Evolutionary conservation across 2,329 filamentous ascomycete genomes (phyloP).

Genomic region (Arthrobotrys conoides): DNA sequence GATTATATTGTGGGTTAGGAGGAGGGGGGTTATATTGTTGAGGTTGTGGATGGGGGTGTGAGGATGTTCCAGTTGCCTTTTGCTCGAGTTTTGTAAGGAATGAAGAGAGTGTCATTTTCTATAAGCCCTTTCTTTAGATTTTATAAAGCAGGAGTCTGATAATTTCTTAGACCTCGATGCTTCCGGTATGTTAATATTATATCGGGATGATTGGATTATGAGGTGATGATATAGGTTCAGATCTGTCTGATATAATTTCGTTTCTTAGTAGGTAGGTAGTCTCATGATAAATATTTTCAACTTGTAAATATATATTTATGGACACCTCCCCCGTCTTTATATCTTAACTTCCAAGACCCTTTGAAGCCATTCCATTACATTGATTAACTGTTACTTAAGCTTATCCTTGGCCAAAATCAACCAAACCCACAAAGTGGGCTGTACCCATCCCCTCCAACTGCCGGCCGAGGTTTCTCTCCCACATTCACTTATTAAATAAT

Average conservation of each 20-base stretch:
- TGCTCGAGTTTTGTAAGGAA: slow-evolving; percentile 37
- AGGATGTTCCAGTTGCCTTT: slow-evolving; percentile 14
- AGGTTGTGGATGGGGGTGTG: slow-evolving; percentile 4
- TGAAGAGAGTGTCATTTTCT: slow-evolving; percentile 27
- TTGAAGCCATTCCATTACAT: too few relatives aligned
- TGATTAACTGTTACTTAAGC: too few relatives aligned
- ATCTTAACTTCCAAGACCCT: background rate
- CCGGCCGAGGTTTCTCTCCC: too few relatives aligned
- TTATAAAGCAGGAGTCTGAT: too few relatives aligned
- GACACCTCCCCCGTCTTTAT: background rate
- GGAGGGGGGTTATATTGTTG: background rate
- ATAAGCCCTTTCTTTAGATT: background rate
- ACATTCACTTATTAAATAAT: too few relatives aligned
- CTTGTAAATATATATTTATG: too few relatives aligned
- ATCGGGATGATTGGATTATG: too few relatives aligned
- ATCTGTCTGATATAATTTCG: background rate
- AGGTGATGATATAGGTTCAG: too few relatives aligned
- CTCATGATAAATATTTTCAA: too few relatives aligned
- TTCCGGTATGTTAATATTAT: background rate
- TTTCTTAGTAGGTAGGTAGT: too few relatives aligned
- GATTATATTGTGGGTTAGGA: slow-evolving; percentile 15
- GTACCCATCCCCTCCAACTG: background rate
- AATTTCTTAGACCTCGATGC: background rate
- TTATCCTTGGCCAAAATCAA: too few relatives aligned
- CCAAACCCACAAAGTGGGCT: background rate